These are phyloP conservation scores for Fagus sylvatica DNA, from an alignment of 306 rosid species.

Conservation along the genomic window DNA sequence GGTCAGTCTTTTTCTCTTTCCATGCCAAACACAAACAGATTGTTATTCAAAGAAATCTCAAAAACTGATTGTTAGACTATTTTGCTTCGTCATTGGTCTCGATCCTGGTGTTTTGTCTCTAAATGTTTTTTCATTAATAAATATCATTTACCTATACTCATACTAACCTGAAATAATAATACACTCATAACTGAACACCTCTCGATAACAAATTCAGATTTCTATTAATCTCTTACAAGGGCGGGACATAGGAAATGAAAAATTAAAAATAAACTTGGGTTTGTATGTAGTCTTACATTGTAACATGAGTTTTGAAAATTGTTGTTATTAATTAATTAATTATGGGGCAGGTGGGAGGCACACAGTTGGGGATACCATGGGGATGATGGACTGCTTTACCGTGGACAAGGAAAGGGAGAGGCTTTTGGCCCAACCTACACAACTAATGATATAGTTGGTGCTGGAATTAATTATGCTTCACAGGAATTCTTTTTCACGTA, in stretches of 20 bases:
- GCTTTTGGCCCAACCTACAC: slow-evolving; percentile 88
- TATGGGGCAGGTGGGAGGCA: slow-evolving; percentile 77
- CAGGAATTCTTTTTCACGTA: slow-evolving; percentile 96
- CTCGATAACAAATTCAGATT: neutral
- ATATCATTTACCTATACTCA: too few species aligned
- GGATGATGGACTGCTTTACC: slow-evolving; percentile 91
- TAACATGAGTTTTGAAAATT: neutral
- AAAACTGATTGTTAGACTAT: too few species aligned
- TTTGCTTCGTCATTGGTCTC: too few species aligned
- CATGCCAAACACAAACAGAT: neutral
- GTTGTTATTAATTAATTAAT: neutral
- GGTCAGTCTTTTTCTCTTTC: slow-evolving; percentile 38
- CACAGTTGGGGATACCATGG: slow-evolving; percentile 98
- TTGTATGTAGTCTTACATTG: neutral
- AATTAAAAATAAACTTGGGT: neutral
- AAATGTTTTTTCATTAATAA: too few species aligned
- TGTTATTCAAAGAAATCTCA: too few species aligned
- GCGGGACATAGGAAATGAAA: neutral
- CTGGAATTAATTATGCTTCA: slow-evolving; percentile 84
- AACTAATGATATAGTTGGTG: slow-evolving; percentile 88
- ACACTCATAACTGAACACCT: neutral
- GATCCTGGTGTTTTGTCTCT: too few species aligned
- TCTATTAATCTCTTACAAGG: neutral
- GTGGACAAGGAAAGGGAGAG: slow-evolving; percentile 72
- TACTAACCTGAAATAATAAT: neutral